Evolutionary conservation across 2,329 filamentous ascomycete genomes (phyloP).

Genomic region (Berkeleyomyces rouxiae): DNA sequence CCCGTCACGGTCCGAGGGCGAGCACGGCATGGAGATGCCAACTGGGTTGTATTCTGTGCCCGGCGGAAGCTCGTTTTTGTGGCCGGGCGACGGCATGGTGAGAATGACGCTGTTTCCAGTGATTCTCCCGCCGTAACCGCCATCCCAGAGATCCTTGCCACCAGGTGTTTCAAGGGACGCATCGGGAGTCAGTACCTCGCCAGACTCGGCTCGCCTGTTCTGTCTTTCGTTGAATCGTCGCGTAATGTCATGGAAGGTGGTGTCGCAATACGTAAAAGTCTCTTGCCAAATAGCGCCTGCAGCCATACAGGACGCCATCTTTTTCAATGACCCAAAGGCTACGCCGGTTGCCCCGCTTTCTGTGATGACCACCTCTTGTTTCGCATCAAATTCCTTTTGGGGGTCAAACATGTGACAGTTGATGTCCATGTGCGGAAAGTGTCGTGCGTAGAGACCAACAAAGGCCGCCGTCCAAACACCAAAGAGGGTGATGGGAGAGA

Average conservation of each 20-base stretch:
- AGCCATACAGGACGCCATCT: conserved; percentile 34
- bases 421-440: conserved; percentile 53
- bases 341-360: conserved; percentile 29
- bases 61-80: not conserved
- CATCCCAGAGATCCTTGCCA: conserved; percentile 13
- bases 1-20: conserved; percentile 7
- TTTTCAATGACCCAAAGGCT: conserved; percentile 32
- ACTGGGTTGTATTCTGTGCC: not conserved
- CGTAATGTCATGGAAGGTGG: conserved; percentile 29
- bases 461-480: conserved; percentile 51
- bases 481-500: conserved; percentile 52
- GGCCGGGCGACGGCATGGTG: conserved; percentile 6
- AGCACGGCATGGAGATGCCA: not conserved
- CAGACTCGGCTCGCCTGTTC: conserved; percentile 11
- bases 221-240: conserved; percentile 25
- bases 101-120: conserved; percentile 29
- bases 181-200: conserved; percentile 19
- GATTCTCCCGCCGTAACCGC: conserved; percentile 20
- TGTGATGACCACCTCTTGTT: conserved; percentile 18
- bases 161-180: conserved; percentile 20
- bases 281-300: conserved; percentile 41
- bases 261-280: conserved; percentile 36
- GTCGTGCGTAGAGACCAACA: conserved; percentile 46
- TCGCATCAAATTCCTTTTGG: conserved; percentile 18
- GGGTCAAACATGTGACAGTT: conserved; percentile 32